phyloP scores from a whole-genome alignment of 257 asterid species.

The Phtheirospermum japonicum region DNA sequence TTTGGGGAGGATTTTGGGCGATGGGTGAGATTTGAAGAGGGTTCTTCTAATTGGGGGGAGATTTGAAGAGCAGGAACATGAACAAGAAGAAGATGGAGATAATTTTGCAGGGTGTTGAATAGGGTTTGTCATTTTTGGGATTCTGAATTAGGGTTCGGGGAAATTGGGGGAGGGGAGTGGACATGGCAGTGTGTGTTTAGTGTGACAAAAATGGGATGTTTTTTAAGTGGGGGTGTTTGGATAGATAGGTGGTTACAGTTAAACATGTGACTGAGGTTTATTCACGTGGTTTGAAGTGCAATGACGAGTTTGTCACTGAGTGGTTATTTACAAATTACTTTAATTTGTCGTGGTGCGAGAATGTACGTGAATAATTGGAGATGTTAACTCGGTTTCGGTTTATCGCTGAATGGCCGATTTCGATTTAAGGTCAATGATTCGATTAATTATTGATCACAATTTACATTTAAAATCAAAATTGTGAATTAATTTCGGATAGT shows the following conservation, averaged over 20 bases:
- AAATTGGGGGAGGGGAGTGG: constrained; percentile 19
- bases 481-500: too few relatives aligned
- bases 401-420: too few relatives aligned
- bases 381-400: too few relatives aligned
- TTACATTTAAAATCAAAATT: too few relatives aligned
- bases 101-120: constrained; percentile 40
- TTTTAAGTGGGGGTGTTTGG: constrained; percentile 9
- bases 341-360: background rate
- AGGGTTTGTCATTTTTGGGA: constrained; percentile 39
- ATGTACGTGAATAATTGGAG: too few relatives aligned
- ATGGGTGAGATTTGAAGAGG: constrained; percentile 36
- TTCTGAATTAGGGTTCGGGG: background rate
- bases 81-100: constrained; percentile 40
- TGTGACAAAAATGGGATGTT: constrained; percentile 25
- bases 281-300: constrained; percentile 28
- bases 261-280: constrained; percentile 55
- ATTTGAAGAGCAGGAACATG: constrained; percentile 39
- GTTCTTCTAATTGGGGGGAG: constrained; percentile 19
- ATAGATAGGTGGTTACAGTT: constrained; percentile 38
- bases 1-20: constrained; percentile 29
- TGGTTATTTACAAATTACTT: background rate
- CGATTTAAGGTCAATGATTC: too few relatives aligned
- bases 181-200: constrained; percentile 35
- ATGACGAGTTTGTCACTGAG: background rate
- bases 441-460: too few relatives aligned